Percentiles rank a stretch among this genome's conserved stretches.
Conservation (phyloP, 2,329 filamentous ascomycete species). For the Magnaporthiopsis incrustans region DNA sequence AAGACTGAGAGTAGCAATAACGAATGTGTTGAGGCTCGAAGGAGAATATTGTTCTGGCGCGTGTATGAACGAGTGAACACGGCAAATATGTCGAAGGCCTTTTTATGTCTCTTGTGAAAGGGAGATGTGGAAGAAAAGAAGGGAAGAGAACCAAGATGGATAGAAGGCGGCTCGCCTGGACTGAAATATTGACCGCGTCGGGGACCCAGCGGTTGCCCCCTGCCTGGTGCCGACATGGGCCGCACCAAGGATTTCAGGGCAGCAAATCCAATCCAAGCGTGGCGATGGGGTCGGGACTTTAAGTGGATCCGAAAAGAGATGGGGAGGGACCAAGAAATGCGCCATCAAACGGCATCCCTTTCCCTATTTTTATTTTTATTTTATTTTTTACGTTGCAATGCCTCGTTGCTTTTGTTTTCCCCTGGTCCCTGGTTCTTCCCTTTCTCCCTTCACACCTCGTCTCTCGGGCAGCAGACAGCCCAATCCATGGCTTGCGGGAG, state of each 20-base stretch:
- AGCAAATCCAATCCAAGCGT: not conserved
- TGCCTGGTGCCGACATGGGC: not conserved
- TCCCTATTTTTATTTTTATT: not conserved
- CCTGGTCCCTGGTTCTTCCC: not conserved
- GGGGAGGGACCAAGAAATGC: not conserved
- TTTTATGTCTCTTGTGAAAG: not conserved
- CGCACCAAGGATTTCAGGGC: not conserved
- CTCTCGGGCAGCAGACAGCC: no score
- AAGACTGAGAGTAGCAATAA: conserved; percentile 3
- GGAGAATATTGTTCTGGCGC: not conserved
- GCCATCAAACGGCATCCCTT: not conserved
- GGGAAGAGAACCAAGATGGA: not conserved
- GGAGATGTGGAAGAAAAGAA: not conserved
- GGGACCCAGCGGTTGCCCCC: not conserved
- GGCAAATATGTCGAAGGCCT: not conserved
- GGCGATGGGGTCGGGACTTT: not conserved
- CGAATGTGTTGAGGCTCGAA: not conserved
- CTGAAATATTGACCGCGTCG: not conserved
- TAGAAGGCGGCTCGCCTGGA: not conserved
- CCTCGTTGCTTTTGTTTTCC: not conserved
- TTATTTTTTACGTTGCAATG: not conserved
- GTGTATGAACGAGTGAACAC: conserved; percentile 7
- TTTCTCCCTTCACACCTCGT: not conserved
- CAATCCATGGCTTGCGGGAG: no score
- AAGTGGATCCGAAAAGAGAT: not conserved